Evolutionary conservation across 2,329 filamentous ascomycete species (phyloP), one percentile per base, ranked within the genome.

Genomic region (Ascochyta rabiei): DNA sequence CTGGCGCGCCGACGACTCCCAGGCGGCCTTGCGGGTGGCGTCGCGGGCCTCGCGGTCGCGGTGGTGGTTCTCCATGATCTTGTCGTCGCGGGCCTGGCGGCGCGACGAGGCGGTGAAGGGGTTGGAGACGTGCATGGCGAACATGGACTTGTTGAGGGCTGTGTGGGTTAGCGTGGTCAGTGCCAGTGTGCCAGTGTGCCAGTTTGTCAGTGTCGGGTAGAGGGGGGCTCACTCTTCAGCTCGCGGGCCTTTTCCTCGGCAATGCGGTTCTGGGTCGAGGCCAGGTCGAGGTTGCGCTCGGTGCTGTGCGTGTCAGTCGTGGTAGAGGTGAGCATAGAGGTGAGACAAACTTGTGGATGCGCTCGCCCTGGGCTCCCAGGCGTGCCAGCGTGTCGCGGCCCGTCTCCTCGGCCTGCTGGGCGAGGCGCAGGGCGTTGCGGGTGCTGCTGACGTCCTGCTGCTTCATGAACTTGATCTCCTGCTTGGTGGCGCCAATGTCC

Each of bases 121-220:
- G 59, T 69, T 72, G 35, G 60, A 54, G 18, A 93, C 87, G 68
- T 92, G 89, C 19, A 93, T 84, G 5, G 90, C 89, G 69, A 96
- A 96, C 91, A 97, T 96, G 79, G 88, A 92, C 59, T 89, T 82
- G 76, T 97, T 96, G 44, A 96, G 80, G 1, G 85, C 64, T 68
- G 48, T 7, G 16, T 8, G 7, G 9, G 45, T 52, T 26, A 52
- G 45, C 28, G 7, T 31, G 12, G 3, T 5, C 15, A 10, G 21
- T 23, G 21, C 6, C 6, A 23, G 21, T 13, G 28, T 51, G 33
- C n/a, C n/a, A n/a, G n/a, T n/a, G n/a, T n/a, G n/a, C n/a, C n/a
- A n/a, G n/a, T n/a, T n/a, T n/a, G 55, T 26, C 12, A 12, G n/a
- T 28, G 15, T 2, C 6, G 7, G 2, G 9, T 4, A 8, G 6